Base-by-base conservation (phyloP, 202 grass and related monocot genomes). In the Schoenoplectus triqueter region DNA sequence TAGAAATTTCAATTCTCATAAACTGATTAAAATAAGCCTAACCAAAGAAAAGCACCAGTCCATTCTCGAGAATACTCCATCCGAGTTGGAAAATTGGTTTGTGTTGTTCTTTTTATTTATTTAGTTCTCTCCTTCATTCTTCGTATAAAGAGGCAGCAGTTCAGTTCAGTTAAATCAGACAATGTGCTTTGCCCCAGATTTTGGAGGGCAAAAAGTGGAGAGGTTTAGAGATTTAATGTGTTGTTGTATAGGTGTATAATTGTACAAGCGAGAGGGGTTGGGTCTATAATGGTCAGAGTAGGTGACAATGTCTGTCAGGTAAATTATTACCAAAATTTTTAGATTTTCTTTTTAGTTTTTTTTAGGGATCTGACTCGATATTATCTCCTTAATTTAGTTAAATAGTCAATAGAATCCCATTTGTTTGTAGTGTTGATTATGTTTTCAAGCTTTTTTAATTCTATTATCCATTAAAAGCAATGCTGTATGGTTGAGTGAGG, bases 41-140 rank as follows among this genome's bases (percentile, higher is more conserved):
- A 80, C 64, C 46, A 76, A 67, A 80, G 84, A 39, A 74, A 42
- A 79, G 75, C 75, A 79, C 44, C 75, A 46, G 55, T 79, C 75
- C 55, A 79, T 79, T 57, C 75, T 79, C 55, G 73, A 77, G 48
- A 76, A 79, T 15, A 62, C 55, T 78, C 55, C 54, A 10, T 61
- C 55, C 21, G 39, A 77, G 75, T 66, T 57, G 62, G 64, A 80
- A 86, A 59, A 45, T 84, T 84, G 81, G 65, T 84, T 59, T 10
- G 1, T 84, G 81, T 41, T 84, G 62, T 84, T 84, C 39, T 69
- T 84, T 71, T 19, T 56, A 55, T 84, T 84, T 84, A 69, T 84
- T 84, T 84, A 69, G 66, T 69, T 84, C 14, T 71, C 64, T 67
- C 39, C 55, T 48, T 44, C 49, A 54, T 84, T 84, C 81, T 84